These are phyloP conservation scores for Nothophytophthora sp. DNA, from an alignment of 352 stramenopile species.

Conservation along the genomic window DNA sequence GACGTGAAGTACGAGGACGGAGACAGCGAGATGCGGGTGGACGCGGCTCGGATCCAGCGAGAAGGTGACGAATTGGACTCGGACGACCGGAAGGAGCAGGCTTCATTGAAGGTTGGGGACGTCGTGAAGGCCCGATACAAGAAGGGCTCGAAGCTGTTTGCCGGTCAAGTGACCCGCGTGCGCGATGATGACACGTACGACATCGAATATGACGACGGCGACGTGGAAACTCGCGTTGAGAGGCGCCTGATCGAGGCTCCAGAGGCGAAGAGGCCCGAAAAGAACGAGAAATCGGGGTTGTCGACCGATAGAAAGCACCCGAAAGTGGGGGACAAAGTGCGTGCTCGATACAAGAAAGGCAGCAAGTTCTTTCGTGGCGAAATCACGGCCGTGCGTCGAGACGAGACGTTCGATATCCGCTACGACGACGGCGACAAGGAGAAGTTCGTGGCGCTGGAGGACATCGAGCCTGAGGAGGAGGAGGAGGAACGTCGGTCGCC, in stretches of 20 bases:
- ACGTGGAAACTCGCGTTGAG: slow-evolving; percentile 36
- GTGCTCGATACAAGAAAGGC: slow-evolving; percentile 46
- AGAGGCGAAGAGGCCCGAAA: slow-evolving; percentile 2
- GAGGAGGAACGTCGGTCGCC: not conserved
- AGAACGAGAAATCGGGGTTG: not conserved
- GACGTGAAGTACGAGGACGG: slow-evolving; percentile 52
- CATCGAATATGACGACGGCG: slow-evolving; percentile 66
- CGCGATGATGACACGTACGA: slow-evolving; percentile 50
- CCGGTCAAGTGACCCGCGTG: slow-evolving; percentile 36
- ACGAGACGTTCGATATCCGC: slow-evolving; percentile 58
- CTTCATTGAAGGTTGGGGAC: slow-evolving; percentile 35
- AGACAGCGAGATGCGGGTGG: slow-evolving; percentile 37
- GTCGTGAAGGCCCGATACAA: slow-evolving; percentile 56
- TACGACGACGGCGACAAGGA: slow-evolving; percentile 65
- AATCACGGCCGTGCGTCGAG: slow-evolving; percentile 35
- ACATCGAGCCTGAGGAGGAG: slow-evolving; percentile 31
- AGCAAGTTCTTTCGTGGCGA: slow-evolving; percentile 35
- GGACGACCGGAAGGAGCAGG: slow-evolving; percentile 24
- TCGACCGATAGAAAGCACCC: slow-evolving; percentile 8
- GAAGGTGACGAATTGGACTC: slow-evolving; percentile 1
- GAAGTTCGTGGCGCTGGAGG: slow-evolving; percentile 27
- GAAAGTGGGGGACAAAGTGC: slow-evolving; percentile 36
- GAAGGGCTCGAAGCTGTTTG: slow-evolving; percentile 36
- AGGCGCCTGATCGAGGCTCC: slow-evolving; percentile 25
- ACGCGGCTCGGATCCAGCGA: slow-evolving; percentile 26